Conservation (phyloP, 2,329 filamentous ascomycete species). For the Colletotrichum sidae region DNA sequence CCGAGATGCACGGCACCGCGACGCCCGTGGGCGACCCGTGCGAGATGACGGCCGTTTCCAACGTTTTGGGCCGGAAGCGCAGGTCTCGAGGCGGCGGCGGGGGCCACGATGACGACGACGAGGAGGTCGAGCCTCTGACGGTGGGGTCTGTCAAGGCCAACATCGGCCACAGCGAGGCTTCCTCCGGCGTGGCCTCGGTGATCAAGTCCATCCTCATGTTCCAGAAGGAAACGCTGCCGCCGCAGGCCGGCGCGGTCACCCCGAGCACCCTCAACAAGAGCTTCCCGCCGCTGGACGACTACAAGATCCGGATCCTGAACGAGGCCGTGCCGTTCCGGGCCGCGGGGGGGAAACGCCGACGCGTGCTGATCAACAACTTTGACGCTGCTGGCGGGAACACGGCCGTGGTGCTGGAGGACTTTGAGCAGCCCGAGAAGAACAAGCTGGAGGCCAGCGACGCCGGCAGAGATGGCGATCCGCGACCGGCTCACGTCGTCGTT, state of each 20-base stretch:
- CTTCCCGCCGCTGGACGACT: conserved; percentile 5
- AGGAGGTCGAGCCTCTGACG: neutral
- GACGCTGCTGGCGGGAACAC: conserved; percentile 46
- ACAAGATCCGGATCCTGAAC: conserved; percentile 7
- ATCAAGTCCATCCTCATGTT: conserved; percentile 48
- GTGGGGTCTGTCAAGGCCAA: conserved; percentile 39
- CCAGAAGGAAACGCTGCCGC: conserved; percentile 45
- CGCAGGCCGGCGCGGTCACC: conserved; percentile 37
- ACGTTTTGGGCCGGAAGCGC: conserved; percentile 24
- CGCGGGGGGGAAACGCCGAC: conserved; percentile 13
- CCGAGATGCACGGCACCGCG: conserved; percentile 60
- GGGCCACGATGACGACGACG: neutral
- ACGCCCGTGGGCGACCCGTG: conserved; percentile 58
- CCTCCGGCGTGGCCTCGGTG: conserved; percentile 44
- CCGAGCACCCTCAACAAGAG: conserved; percentile 4
- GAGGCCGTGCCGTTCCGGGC: neutral
- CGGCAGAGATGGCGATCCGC: neutral
- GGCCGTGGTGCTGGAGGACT: conserved; percentile 40
- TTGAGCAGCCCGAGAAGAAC: neutral
- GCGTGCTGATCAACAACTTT: conserved; percentile 51
- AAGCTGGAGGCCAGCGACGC: neutral
- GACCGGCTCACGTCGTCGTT: conserved; percentile 3
- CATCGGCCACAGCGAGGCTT: conserved; percentile 39
- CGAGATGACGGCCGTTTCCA: conserved; percentile 55
- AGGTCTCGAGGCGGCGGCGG: neutral